Percentiles rank a stretch among this genome's conserved stretches.
Conservation (phyloP, 805 yeast species). For the Torulaspora quercuum region DNA sequence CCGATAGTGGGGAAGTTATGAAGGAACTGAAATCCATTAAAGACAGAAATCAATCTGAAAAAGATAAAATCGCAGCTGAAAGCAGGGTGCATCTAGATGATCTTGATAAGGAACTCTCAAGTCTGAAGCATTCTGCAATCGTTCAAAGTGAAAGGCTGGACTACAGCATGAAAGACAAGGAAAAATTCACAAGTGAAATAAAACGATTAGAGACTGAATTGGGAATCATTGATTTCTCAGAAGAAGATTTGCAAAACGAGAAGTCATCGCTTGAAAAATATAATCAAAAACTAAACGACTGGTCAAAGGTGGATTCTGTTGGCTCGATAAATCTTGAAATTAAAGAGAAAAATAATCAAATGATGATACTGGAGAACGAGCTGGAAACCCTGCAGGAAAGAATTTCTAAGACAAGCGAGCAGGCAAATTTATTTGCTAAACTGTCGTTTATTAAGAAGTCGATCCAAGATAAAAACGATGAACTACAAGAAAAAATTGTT, state of each 20-base stretch:
- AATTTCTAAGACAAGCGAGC: conserved; percentile 50
- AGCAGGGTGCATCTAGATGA: conserved; percentile 11
- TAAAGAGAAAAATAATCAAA: conserved; percentile 37
- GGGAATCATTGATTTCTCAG: conserved; percentile 40
- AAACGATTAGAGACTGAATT: conserved; percentile 40
- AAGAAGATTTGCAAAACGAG: conserved; percentile 47
- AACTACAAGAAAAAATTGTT: conserved; percentile 12
- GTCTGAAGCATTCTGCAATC: conserved; percentile 24
- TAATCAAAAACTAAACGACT: conserved; percentile 34
- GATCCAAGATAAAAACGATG: conserved; percentile 17
- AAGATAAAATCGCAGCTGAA: conserved; percentile 18
- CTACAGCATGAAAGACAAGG: conserved; percentile 47
- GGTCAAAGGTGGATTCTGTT: conserved; percentile 33
- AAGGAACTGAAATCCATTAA: conserved; percentile 2
- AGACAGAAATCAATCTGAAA: conserved; percentile 6
- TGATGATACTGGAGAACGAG: conserved; percentile 41
- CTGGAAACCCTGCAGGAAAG: conserved; percentile 53
- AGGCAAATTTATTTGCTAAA: conserved; percentile 57
- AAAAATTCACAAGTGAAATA: conserved; percentile 38
- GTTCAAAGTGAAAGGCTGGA: conserved; percentile 38
- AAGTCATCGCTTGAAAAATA: conserved; percentile 42
- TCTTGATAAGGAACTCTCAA: conserved; percentile 17
- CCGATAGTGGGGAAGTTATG: conserved; percentile 5
- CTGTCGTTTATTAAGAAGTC: conserved; percentile 38
- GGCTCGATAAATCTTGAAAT: conserved; percentile 37